These are phyloP conservation scores for Penicillium ochrochloron DNA, from an alignment of 495 filamentous ascomycete genomes.

Conservation along the genomic window DNA sequence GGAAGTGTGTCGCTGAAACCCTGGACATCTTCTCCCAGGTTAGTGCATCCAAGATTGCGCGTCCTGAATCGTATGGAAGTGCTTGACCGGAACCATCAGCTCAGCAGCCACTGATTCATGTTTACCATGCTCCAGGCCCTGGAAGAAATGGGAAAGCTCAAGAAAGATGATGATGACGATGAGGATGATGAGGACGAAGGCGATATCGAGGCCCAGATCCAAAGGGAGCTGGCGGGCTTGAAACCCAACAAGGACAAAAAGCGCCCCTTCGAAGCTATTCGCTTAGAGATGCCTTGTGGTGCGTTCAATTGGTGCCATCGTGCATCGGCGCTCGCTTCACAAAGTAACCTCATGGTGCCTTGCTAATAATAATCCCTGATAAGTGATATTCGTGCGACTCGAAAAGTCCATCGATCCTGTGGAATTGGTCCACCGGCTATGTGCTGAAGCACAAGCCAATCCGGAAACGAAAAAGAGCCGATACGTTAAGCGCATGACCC, in stretches of 20 bases:
- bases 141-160: constrained; percentile 26
- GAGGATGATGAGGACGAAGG: constrained; percentile 50
- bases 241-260: constrained; percentile 53
- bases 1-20: constrained; percentile 74
- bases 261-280: constrained; percentile 64
- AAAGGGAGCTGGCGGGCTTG: constrained; percentile 72
- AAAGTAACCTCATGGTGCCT: constrained; percentile 35
- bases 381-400: constrained; percentile 49
- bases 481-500: constrained; percentile 84
- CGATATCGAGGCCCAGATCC: constrained; percentile 85
- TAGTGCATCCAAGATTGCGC: constrained; percentile 14
- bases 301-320: constrained; percentile 30
- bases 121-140: constrained; percentile 19
- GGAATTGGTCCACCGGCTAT: constrained; percentile 75
- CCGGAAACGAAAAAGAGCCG: constrained; percentile 64
- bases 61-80: neutral
- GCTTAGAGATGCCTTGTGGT: constrained; percentile 79
- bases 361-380: constrained; percentile 29
- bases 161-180: constrained; percentile 12
- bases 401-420: constrained; percentile 78
- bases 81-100: neutral
- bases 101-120: constrained; percentile 11
- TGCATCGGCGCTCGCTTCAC: constrained; percentile 43
- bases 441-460: constrained; percentile 61
- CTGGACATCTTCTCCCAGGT: constrained; percentile 78